phyloP scores from a whole-genome alignment of 2,329 filamentous ascomycete species.

The Mycosphaerella arachidis region DNA sequence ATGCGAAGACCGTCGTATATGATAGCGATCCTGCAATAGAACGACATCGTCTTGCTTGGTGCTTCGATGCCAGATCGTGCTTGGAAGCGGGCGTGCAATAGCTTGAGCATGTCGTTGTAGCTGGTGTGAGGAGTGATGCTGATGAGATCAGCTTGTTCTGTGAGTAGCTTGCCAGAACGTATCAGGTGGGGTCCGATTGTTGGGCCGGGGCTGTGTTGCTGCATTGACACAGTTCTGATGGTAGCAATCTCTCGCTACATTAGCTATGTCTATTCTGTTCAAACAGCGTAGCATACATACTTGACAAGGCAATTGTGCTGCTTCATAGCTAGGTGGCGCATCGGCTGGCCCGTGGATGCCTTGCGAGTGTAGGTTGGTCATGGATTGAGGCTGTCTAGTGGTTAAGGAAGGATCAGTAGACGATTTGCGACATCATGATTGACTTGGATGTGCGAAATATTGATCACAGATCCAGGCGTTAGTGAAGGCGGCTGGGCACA shows the following conservation, averaged over 20 bases:
- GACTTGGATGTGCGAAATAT: neutral
- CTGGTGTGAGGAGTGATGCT: neutral
- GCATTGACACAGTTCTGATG: neutral
- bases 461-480: neutral
- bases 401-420: neutral
- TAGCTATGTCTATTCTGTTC: neutral
- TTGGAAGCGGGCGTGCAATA: neutral
- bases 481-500: neutral
- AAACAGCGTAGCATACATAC: neutral
- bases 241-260: neutral
- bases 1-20: neutral
- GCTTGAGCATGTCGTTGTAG: neutral
- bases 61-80: neutral
- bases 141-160: slow-evolving; percentile 2
- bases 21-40: neutral
- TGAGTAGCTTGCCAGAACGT: neutral
- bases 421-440: neutral
- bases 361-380: neutral
- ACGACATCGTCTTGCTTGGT: neutral
- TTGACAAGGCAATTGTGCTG: neutral
- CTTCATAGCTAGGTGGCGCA: neutral
- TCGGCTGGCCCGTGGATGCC: neutral
- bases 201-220: neutral
- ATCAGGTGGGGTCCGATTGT: neutral
- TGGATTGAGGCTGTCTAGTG: neutral